Evolutionary conservation across 371 early-diverging fungal genomes (phyloP), one percentile per base, ranked within the genome.

Genomic region (Lichtheimia ornata): DNA sequence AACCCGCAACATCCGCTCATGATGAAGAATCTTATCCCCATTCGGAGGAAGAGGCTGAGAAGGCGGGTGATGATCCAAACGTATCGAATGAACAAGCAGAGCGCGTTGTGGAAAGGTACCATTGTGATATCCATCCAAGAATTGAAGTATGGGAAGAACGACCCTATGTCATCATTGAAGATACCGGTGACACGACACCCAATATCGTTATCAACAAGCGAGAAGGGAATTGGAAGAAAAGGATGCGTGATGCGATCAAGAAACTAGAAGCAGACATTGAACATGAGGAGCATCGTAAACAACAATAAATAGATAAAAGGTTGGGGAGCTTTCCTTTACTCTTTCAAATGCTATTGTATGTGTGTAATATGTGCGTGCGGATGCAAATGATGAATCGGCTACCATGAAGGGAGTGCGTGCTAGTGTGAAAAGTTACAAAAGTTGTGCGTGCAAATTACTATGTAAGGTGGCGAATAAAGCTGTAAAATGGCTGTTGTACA

Each of bases 101-200:
- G 4, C 41, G 43, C 14, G 50, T 43, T 5, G 62, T 40, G 25
- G 59, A 62, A 35, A 17, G 22, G 5, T 49, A 62, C 4, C 60
- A 61, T 35, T 35, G 42, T 5, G 42, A 53, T 18, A 41, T 56
- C 57, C 43, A 59, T 27, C 59, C 74, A n/a, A 63, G 68, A 18
- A 73, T 75, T 50, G 72, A 79, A 57, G 69, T 79, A 0, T 79
- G 79, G 79, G 74, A 79, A 14, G 76, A 79, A 22, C 25, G 51
- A 1, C 30, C 64, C 14, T 70, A 73, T 54, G 65, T 79, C 0
- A 66, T 72, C 0, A 51, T 73, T 40, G 76, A 79, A 56, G 72
- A 75, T 53, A 70, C 62, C 14, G 47, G 53, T 13, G 65, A 72
- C 43, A 57, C 66, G 0, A 56, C 58, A 5, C 67, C 68, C 4